Percentiles rank a stretch among this genome's conserved stretches.
Evolutionary conservation across 176 grass and related monocot genomes (phyloP).

Genomic region (Aechmea fasciata): DNA sequence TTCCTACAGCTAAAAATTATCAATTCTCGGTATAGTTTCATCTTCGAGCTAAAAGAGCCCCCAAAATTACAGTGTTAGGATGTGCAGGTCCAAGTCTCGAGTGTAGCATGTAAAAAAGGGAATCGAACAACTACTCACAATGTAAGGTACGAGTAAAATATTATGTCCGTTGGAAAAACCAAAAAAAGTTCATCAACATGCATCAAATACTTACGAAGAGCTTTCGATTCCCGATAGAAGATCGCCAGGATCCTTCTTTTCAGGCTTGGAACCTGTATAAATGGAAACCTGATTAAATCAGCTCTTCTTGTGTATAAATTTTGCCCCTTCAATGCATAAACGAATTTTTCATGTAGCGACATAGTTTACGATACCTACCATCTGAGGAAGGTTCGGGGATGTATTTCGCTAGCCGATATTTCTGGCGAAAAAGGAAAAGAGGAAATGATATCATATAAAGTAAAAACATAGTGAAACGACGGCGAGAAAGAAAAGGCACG

Average conservation of each 20-base stretch:
- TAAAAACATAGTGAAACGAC: background rate
- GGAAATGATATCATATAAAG: background rate
- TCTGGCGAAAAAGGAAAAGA: conserved; percentile 38
- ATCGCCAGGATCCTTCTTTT: conserved; percentile 71
- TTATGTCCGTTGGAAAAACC: background rate
- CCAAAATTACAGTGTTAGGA: too few relatives aligned
- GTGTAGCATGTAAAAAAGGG: too few relatives aligned
- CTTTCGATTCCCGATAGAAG: conserved; percentile 52
- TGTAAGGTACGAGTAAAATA: too few relatives aligned
- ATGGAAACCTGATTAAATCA: background rate
- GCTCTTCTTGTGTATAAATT: background rate
- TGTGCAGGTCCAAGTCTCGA: too few relatives aligned
- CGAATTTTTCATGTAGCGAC: conserved; percentile 3
- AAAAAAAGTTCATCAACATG: background rate
- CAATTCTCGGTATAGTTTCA: too few relatives aligned
- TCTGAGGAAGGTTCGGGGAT: conserved; percentile 77
- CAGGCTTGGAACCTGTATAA: conserved; percentile 46
- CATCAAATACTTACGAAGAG: conserved; percentile 68
- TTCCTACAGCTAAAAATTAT: too few relatives aligned
- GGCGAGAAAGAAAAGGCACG: background rate
- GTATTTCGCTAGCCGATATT: conserved; percentile 94
- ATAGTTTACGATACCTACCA: conserved; percentile 35
- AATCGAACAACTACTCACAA: too few relatives aligned
- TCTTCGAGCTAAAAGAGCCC: too few relatives aligned
- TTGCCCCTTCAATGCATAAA: conserved; percentile 1